Conservation (phyloP, 2,329 filamentous ascomycete species). For the Aspergillus hortae region DNA sequence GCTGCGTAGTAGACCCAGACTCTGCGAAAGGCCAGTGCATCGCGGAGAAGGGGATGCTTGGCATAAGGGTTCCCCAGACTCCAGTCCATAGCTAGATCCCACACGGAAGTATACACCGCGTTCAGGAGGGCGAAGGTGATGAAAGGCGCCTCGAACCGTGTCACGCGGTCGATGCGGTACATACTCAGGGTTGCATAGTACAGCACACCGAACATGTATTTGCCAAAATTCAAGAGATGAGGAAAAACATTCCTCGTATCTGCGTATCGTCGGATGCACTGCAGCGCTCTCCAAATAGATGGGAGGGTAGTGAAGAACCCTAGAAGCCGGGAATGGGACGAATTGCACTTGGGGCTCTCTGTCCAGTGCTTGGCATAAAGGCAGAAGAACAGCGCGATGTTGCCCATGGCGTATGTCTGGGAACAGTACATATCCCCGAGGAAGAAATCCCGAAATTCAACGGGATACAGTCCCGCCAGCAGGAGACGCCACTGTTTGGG, state of each 20-base stretch:
- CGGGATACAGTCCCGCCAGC: constrained; percentile 81
- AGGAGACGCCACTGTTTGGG: constrained; percentile 70
- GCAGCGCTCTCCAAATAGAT: constrained; percentile 83
- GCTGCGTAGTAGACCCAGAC: constrained; percentile 82
- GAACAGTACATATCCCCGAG: constrained; percentile 98
- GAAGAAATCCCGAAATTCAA: constrained; percentile 97
- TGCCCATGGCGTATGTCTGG: constrained; percentile 83
- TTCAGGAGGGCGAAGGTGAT: constrained; percentile 80
- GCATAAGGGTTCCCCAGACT: constrained; percentile 77
- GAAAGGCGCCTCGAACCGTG: constrained; percentile 63
- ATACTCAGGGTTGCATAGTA: constrained; percentile 75
- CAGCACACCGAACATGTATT: constrained; percentile 81
- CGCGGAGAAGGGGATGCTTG: constrained; percentile 65
- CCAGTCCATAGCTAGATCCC: constrained; percentile 97
- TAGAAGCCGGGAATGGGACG: constrained; percentile 73
- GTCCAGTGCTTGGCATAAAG: constrained; percentile 79
- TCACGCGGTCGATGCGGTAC: constrained; percentile 68
- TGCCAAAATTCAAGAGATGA: constrained; percentile 86
- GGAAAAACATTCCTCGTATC: constrained; percentile 88
- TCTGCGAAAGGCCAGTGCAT: constrained; percentile 74
- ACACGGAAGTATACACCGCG: constrained; percentile 76
- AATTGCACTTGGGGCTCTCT: constrained; percentile 75
- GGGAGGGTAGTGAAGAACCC: constrained; percentile 84
- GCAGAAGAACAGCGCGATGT: constrained; percentile 91
- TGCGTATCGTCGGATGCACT: constrained; percentile 83